Conservation (phyloP, 2,329 filamentous ascomycete species). For the Rutstroemia sydowiana region DNA sequence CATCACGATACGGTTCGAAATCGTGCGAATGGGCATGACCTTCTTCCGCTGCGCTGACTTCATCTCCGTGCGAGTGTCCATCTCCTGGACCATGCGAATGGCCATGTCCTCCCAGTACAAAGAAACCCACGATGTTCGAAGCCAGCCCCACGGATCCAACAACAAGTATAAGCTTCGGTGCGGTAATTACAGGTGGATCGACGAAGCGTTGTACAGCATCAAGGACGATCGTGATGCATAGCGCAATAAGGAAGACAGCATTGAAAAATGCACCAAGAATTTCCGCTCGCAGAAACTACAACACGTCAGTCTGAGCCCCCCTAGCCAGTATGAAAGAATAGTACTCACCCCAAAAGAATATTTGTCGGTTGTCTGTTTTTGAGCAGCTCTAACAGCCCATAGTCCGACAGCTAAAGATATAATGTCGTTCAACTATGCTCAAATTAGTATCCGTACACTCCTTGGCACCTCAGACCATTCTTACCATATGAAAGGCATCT, state of each 20-base stretch:
- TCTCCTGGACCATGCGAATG: constrained; percentile 65
- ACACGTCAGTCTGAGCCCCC: constrained; percentile 14
- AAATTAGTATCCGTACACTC: constrained; percentile 14
- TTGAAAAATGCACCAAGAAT: constrained; percentile 95
- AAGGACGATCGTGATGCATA: constrained; percentile 93
- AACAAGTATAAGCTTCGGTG: constrained; percentile 80
- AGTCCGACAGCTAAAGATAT: constrained; percentile 86
- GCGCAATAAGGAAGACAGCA: constrained; percentile 91
- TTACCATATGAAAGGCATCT: constrained; percentile 96
- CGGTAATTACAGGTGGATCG: constrained; percentile 79
- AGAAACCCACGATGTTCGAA: constrained; percentile 83
- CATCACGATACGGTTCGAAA: constrained; percentile 18
- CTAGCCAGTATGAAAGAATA: not conserved
- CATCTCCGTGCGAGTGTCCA: constrained; percentile 36
- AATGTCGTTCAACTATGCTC: constrained; percentile 82
- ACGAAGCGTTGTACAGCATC: constrained; percentile 90
- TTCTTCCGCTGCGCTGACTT: constrained; percentile 25
- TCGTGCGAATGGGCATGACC: constrained; percentile 35
- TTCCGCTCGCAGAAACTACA: constrained; percentile 89
- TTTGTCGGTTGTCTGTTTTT: constrained; percentile 76
- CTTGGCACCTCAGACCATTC: constrained; percentile 21
- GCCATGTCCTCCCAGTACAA: constrained; percentile 88
- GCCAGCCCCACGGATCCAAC: constrained; percentile 80
- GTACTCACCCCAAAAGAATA: constrained; percentile 84
- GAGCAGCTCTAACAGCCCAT: constrained; percentile 89